Base-by-base conservation (phyloP, 495 filamentous ascomycete species). In the Glonium stellatum region DNA sequence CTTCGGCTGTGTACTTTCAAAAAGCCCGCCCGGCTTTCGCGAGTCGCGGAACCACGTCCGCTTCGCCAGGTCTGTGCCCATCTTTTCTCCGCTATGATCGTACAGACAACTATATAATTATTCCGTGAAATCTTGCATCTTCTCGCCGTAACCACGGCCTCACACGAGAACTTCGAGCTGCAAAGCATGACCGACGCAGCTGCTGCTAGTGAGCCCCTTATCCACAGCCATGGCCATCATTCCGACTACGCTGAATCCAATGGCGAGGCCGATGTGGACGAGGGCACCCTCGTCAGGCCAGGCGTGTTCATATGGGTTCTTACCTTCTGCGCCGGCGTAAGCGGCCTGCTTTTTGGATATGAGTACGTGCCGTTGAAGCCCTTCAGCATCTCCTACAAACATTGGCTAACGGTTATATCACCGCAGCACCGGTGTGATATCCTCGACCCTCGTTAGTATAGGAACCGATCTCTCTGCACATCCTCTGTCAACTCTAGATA, bases 311-410 rank as follows among this genome's bases (percentile, higher is more conserved):
- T 95, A 58, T 93, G 88, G 87, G 72, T 83, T 1, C 75, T 96
- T 13, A 90, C 91, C 1, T 76, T 90, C 53, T 84, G 86, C 22
- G 90, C 91, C 9, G 89, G 88, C 4, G 87, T 96, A 34, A 89
- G 86, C 60, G 91, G 91, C 5, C 77, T 96, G 13, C 72, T 96
- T 1, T 96, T 96, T 73, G 91, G 91, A 60, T 96, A 92, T 80
- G 79, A 80, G 88, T 84, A 70, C 42, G 69, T 39, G 23, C 34
- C 35, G 55, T 54, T 42, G 55, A 47, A 25, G 25, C 21, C 44
- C 5, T 15, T 25, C 13, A 52, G 23, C 18, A 42, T 5, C 22
- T 37, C 13, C 18, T n/a, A 52, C 10, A 42, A 35, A 39, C 21
- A 23, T 67, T 55, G 21, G 55, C 54, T 21, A 27, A 51, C 13